Base-by-base conservation (phyloP, 2,329 filamentous ascomycete species). In the Hirsutella minnesotensis region DNA sequence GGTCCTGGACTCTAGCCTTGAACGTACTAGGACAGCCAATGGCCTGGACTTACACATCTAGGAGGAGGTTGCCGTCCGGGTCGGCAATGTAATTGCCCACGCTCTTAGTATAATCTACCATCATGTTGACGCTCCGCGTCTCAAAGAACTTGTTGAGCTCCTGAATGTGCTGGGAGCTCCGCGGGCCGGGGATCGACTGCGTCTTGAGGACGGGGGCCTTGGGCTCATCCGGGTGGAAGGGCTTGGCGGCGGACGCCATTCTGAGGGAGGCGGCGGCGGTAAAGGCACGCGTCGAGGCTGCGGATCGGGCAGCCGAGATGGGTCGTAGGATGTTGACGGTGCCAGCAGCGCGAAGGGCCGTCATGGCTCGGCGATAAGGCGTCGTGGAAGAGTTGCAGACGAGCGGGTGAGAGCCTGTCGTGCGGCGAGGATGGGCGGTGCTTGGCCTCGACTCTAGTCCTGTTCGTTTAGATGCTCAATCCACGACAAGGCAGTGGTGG, bases 101-200 rank as follows among this genome's bases (percentile, higher is more conserved):
- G 53, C 81, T 85, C 64, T 80, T 77, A 50, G 73, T 70, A 64
- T 86, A 90, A 63, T 89, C 82, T 47, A 75, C 74, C 55, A 89
- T 69, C 79, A 88, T 84, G 70, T 92, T 94, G 67, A 90, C 66
- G 64, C 82, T 87, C 47, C 87, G 75, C 5, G 85, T 90, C 62
- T 94, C 87, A 57, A 92, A 94, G 46, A 94, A 83, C 57, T 80
- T 69, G 64, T 83, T 69, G 48, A 94, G 74, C 60, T 86, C 77
- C 48, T 78, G 69, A 49, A 84, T 79, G 40, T 76, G 73, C 53
- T 78, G 73, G 67, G 79, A 73, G 62, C 81, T 79, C 67, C 81
- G 75, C 31, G 86, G 86, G 0, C 87, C 87, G 0, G 87, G 87
- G 44, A 94, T 83, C 38, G 41, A 41, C 22, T 66, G 63, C 20